A percentile compares a stretch with the other conserved stretches of the same genome.
phyloP scores from a whole-genome alignment of 1,284 basidiomycete genomes.

The Leccinum griseonigrum region DNA sequence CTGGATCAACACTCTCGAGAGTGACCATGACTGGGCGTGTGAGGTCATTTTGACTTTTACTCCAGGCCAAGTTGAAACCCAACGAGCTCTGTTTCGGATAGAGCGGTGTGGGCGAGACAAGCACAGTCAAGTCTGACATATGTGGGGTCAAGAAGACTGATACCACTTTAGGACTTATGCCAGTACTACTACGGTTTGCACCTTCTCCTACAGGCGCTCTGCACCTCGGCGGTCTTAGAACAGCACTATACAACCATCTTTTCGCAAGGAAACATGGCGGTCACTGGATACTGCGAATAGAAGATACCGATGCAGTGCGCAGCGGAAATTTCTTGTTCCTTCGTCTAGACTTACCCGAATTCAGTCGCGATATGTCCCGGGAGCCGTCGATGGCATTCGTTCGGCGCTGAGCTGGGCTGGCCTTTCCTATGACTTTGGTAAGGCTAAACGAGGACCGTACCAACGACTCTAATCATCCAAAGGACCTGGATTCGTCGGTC shows the following conservation, averaged over 20 bases:
- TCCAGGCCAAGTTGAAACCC: conserved; percentile 30
- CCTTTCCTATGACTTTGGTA: conserved; percentile 88
- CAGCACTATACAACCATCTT: conserved; percentile 92
- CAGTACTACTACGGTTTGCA: conserved; percentile 81
- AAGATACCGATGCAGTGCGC: conserved; percentile 79
- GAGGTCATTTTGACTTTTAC: conserved; percentile 28
- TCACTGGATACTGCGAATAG: conserved; percentile 89
- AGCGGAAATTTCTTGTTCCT: background rate
- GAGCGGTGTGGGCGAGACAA: conserved; percentile 31
- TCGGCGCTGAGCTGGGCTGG: conserved; percentile 90
- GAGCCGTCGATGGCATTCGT: conserved; percentile 80
- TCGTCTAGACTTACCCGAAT: conserved; percentile 4
- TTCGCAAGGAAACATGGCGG: conserved; percentile 80
- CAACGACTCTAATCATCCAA: background rate
- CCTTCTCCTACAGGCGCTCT: conserved; percentile 95
- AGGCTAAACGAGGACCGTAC: conserved; percentile 11
- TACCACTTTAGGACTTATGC: conserved; percentile 5
- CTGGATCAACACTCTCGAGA: conserved; percentile 41
- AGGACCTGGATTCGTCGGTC: conserved; percentile 78
- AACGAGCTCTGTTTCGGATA: conserved; percentile 24
- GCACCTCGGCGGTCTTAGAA: conserved; percentile 95
- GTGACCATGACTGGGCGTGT: conserved; percentile 47
- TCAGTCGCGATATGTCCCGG: conserved; percentile 78
- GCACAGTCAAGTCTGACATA: conserved; percentile 35
- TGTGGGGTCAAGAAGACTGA: background rate